A percentile compares a stretch with the other conserved stretches of the same genome.
These are phyloP conservation scores for Phytopythium boreale DNA, from an alignment of 352 stramenopile species.

Conservation along the genomic window DNA sequence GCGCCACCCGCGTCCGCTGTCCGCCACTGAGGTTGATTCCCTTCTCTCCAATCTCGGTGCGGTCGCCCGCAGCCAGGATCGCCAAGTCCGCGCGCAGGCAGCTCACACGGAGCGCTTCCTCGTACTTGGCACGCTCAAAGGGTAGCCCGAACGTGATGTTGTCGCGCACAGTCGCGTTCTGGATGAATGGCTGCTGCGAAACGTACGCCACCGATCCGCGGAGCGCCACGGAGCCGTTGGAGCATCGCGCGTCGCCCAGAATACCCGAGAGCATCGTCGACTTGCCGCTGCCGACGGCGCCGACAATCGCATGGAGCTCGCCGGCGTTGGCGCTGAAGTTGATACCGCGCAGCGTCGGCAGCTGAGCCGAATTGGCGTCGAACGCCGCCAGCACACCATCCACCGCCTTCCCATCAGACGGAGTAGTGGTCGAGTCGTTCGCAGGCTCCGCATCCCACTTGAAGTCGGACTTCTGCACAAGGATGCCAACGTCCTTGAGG, in stretches of 20 bases:
- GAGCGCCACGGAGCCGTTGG: slow-evolving; percentile 47
- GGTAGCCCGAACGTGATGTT: slow-evolving; percentile 96
- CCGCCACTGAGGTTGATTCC: slow-evolving; percentile 97
- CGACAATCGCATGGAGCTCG: slow-evolving; percentile 57
- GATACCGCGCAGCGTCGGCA: slow-evolving; percentile 45
- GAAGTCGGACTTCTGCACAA: slow-evolving; percentile 56
- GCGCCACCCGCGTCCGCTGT: slow-evolving; percentile 91
- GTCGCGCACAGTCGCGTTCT: slow-evolving; percentile 94
- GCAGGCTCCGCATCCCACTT: slow-evolving; percentile 47
- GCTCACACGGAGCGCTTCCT: slow-evolving; percentile 61
- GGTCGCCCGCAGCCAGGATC: slow-evolving; percentile 90
- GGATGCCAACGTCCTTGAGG: slow-evolving; percentile 66
- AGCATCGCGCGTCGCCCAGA: slow-evolving; percentile 55
- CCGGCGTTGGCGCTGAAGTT: slow-evolving; percentile 72
- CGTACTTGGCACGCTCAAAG: slow-evolving; percentile 61
- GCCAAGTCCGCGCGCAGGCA: slow-evolving; percentile 84
- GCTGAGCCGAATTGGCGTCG: slow-evolving; percentile 10
- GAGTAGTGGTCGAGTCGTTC: slow-evolving; percentile 28
- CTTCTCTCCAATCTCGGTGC: slow-evolving; percentile 97
- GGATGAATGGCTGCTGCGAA: slow-evolving; percentile 95
- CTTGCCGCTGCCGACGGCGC: slow-evolving; percentile 60
- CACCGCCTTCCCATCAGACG: slow-evolving; percentile 31
- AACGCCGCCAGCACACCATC: slow-evolving; percentile 16
- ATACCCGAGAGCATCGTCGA: slow-evolving; percentile 70
- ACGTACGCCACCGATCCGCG: slow-evolving; percentile 93